Percentiles rank a stretch among this genome's conserved stretches.
Conservation (phyloP, 1,139 yeast genomes). For the Suhomyces coccinellae region DNA sequence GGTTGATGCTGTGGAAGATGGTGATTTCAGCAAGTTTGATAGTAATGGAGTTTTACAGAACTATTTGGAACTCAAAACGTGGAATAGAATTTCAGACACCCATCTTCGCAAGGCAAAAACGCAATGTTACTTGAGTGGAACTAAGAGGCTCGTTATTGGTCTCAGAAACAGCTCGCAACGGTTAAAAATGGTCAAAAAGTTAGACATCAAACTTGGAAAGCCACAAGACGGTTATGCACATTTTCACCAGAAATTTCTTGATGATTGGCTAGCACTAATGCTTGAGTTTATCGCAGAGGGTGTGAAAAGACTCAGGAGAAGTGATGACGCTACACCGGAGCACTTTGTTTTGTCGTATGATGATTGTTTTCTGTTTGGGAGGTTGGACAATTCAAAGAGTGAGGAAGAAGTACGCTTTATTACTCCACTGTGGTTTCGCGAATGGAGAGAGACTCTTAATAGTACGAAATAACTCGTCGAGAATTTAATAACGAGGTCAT, state of each 20-base stretch:
- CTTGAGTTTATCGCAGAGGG: background rate
- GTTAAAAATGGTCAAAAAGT: background rate
- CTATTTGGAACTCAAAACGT: constrained; percentile 7
- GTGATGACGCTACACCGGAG: background rate
- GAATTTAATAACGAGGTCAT: no score
- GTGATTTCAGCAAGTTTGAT: background rate
- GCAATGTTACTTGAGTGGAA: constrained; percentile 9
- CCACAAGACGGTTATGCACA: background rate
- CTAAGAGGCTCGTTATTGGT: background rate
- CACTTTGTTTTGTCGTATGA: background rate
- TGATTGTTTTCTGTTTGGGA: background rate
- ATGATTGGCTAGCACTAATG: constrained; percentile 3
- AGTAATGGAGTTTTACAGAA: constrained; percentile 1
- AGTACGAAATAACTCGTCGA: no score
- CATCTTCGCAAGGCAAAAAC: background rate
- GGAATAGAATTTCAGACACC: background rate
- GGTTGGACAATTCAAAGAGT: background rate
- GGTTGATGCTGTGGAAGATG: constrained; percentile 7
- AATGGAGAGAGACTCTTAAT: background rate
- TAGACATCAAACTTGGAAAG: background rate
- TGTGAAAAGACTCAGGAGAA: background rate
- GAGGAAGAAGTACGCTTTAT: background rate
- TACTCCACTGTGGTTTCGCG: background rate
- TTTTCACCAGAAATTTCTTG: background rate
- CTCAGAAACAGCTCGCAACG: background rate